These are phyloP conservation scores for Rhizophagus clarus DNA, from an alignment of 192 early-diverging fungal genomes.

Conservation along the genomic window DNA sequence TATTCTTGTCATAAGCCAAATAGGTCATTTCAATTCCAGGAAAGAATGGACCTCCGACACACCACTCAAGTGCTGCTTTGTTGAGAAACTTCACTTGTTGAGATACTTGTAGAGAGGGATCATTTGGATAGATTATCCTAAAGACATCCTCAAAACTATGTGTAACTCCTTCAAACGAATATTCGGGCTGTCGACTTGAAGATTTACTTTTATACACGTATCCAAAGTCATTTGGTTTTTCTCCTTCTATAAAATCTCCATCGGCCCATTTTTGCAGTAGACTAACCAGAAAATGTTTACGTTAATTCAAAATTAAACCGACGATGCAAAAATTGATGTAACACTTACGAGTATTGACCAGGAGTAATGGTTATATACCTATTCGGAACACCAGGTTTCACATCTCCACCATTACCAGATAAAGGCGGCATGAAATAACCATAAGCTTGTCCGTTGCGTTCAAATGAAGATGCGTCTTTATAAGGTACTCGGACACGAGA, in stretches of 20 bases:
- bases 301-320: constrained; percentile 16
- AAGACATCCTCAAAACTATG: too few relatives aligned
- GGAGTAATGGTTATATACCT: constrained; percentile 14
- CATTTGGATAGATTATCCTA: too few relatives aligned
- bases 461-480: not conserved
- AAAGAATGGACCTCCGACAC: constrained; percentile 16
- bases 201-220: too few relatives aligned
- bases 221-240: too few relatives aligned
- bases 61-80: constrained; percentile 17
- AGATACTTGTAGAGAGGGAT: too few relatives aligned
- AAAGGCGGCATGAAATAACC: constrained; percentile 27
- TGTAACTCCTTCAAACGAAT: too few relatives aligned
- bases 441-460: constrained; percentile 20
- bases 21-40: constrained; percentile 30
- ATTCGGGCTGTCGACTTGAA: too few relatives aligned
- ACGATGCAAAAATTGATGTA: not conserved
- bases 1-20: not conserved
- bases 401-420: constrained; percentile 25
- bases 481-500: constrained; percentile 16
- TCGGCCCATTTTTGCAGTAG: constrained; percentile 1
- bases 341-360: constrained; percentile 25
- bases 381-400: not conserved
- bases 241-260: not conserved
- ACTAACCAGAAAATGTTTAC: not conserved
- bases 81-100: constrained; percentile 9